These are phyloP conservation scores for Pseudocercospora pini-densiflorae DNA, from an alignment of 2,329 filamentous ascomycete species.

Conservation along the genomic window DNA sequence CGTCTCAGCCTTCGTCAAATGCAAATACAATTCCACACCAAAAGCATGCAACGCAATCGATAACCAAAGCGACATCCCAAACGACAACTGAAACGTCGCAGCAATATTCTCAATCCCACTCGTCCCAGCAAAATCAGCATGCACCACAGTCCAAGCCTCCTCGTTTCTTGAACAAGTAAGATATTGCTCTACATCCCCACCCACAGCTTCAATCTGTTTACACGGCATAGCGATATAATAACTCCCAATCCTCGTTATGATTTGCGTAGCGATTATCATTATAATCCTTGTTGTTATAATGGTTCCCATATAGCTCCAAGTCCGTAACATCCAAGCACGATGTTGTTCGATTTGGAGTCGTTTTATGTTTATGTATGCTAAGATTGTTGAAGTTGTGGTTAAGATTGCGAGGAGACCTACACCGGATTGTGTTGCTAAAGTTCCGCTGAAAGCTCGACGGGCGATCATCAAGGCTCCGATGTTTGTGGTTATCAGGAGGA, in stretches of 20 bases:
- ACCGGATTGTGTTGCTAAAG: constrained; percentile 53
- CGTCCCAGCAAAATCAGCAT: constrained; percentile 35
- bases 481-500: constrained; percentile 54
- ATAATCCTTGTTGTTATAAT: constrained; percentile 61
- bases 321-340: constrained; percentile 66
- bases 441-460: constrained; percentile 59
- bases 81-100: constrained; percentile 53
- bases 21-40: constrained; percentile 50
- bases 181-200: constrained; percentile 41
- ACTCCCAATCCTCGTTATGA: constrained; percentile 43
- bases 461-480: constrained; percentile 60
- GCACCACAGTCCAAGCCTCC: constrained; percentile 26
- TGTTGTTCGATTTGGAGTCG: constrained; percentile 66
- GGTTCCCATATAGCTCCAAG: constrained; percentile 40
- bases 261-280: constrained; percentile 47
- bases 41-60: constrained; percentile 57
- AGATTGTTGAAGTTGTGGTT: constrained; percentile 48
- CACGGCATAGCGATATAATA: constrained; percentile 52
- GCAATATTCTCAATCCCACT: constrained; percentile 39
- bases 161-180: constrained; percentile 52
- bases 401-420: constrained; percentile 52
- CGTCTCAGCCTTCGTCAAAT: constrained; percentile 58
- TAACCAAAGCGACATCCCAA: constrained; percentile 60
- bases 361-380: constrained; percentile 64
- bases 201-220: constrained; percentile 50